Conservation (phyloP, 805 yeast genomes). For the Myxozyma nipponensis region DNA sequence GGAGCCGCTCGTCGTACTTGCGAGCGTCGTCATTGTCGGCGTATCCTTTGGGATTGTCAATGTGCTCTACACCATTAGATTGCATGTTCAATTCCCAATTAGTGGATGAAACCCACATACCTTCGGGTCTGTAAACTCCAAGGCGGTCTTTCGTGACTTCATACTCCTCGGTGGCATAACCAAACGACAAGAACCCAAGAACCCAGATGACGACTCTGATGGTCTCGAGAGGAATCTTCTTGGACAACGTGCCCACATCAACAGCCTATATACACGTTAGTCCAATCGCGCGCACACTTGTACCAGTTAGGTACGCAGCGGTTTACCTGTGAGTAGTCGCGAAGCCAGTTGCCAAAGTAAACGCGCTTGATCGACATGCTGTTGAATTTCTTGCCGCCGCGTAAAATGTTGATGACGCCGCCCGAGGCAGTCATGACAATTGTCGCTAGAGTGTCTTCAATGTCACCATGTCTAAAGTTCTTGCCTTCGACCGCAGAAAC, state of each 20-base stretch:
- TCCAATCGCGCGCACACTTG: too few relatives aligned
- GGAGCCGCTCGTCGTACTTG: conserved; percentile 21
- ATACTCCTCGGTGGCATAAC: conserved; percentile 32
- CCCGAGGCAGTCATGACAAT: conserved; percentile 26
- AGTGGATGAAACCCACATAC: neutral
- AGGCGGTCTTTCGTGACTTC: conserved; percentile 30
- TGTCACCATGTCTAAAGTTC: conserved; percentile 32
- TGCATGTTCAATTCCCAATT: neutral
- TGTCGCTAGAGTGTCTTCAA: conserved; percentile 30
- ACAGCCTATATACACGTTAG: conserved; percentile 14
- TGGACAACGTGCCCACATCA: conserved; percentile 28
- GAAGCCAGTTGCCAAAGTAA: conserved; percentile 31
- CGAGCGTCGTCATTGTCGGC: conserved; percentile 29
- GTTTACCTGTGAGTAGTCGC: conserved; percentile 30
- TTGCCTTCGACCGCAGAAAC: conserved; percentile 28
- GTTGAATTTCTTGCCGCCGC: conserved; percentile 30
- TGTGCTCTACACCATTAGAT: conserved; percentile 18
- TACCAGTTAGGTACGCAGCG: neutral
- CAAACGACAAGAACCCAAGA: conserved; percentile 28
- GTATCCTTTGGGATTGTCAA: conserved; percentile 30
- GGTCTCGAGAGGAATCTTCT: conserved; percentile 23
- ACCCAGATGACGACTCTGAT: conserved; percentile 28
- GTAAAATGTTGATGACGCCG: conserved; percentile 17
- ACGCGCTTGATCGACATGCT: conserved; percentile 28
- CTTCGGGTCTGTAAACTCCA: conserved; percentile 30